Conservation (phyloP, 2,329 filamentous ascomycete genomes). For the Allantophomopsis lycopodina region DNA sequence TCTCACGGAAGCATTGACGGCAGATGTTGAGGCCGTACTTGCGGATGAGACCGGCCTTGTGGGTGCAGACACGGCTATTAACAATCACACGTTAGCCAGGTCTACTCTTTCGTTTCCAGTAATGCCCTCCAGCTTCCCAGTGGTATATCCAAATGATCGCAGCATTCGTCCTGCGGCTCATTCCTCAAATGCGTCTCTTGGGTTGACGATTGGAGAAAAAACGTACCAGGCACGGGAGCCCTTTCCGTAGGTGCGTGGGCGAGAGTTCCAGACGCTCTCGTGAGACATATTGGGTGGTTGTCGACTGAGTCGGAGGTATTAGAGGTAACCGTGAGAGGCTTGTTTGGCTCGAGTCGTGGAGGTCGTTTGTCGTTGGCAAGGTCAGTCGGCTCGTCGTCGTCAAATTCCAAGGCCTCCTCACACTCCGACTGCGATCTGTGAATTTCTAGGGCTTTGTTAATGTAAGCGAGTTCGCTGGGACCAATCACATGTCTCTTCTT, state of each 20-base stretch:
- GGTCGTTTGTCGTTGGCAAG: too few relatives aligned
- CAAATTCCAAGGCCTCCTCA: too few relatives aligned
- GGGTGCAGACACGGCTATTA: conserved; percentile 69
- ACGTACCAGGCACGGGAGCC: conserved; percentile 86
- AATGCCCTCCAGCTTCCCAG: not conserved
- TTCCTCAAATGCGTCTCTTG: conserved; percentile 5
- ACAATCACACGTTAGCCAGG: conserved; percentile 10
- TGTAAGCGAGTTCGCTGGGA: too few relatives aligned
- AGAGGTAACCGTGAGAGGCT: too few relatives aligned
- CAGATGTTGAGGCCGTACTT: conserved; percentile 95
- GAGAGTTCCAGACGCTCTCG: conserved; percentile 99
- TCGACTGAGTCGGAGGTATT: too few relatives aligned
- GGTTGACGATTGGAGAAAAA: conserved; percentile 4
- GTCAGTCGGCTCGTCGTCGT: too few relatives aligned
- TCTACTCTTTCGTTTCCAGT: conserved; percentile 1
- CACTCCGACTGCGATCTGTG: too few relatives aligned
- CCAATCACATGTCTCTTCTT: too few relatives aligned
- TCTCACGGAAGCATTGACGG: conserved; percentile 70
- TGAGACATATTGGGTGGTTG: conserved; percentile 53
- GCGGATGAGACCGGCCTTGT: conserved; percentile 98
- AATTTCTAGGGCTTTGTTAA: too few relatives aligned
- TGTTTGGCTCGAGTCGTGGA: too few relatives aligned
- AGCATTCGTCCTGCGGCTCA: not conserved
- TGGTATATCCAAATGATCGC: not conserved
- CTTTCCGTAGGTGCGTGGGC: conserved; percentile 95